These are phyloP conservation scores for Erythrophleum fordii DNA, from an alignment of 306 rosid species.

Conservation along the genomic window DNA sequence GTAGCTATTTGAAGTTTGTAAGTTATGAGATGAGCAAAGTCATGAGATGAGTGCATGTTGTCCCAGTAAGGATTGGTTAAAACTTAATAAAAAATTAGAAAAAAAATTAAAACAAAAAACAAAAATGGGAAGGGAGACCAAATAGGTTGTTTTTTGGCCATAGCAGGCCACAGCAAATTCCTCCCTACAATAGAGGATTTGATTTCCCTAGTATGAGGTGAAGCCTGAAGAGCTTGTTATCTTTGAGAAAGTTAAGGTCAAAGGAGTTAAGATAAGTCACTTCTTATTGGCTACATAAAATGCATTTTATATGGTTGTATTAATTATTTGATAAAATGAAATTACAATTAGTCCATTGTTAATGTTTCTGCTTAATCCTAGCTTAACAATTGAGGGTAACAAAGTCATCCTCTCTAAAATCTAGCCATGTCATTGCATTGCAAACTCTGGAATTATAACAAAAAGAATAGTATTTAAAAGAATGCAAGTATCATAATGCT, in stretches of 20 bases:
- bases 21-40: conserved; percentile 99
- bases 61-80: too few relatives aligned
- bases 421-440: neutral
- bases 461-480: neutral
- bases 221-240: too few relatives aligned
- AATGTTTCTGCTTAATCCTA: neutral
- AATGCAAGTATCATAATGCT: neutral
- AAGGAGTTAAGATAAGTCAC: neutral
- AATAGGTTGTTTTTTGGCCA: too few relatives aligned
- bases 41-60: too few relatives aligned
- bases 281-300: neutral
- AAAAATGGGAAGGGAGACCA: too few relatives aligned
- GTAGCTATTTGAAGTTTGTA: conserved; percentile 89
- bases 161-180: too few relatives aligned
- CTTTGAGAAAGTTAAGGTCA: neutral
- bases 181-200: too few relatives aligned
- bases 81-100: too few relatives aligned
- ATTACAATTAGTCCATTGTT: neutral
- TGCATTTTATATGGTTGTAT: neutral
- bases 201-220: too few relatives aligned
- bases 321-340: neutral
- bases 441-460: neutral
- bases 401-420: neutral
- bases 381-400: conserved; percentile 3
- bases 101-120: too few relatives aligned